phyloP scores from a whole-genome alignment of 768 basidiomycete genomes.

The Termitomyces heimii region DNA sequence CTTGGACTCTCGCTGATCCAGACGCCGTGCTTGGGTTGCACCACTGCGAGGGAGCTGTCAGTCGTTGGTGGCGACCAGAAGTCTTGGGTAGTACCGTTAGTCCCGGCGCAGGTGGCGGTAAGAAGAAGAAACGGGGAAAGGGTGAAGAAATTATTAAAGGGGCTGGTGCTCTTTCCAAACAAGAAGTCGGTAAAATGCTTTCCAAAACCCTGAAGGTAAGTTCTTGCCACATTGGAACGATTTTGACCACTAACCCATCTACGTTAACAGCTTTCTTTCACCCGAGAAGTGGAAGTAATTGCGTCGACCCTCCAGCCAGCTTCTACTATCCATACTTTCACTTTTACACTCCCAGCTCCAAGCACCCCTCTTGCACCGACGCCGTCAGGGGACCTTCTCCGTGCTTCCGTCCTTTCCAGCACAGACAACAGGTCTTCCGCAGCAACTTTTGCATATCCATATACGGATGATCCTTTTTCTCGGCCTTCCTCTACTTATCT shows the following conservation, averaged over 20 bases:
- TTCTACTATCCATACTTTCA: slow-evolving; percentile 88
- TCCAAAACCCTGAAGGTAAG: slow-evolving; percentile 85
- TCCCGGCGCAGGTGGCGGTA: slow-evolving; percentile 76
- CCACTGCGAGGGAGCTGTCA: slow-evolving; percentile 81
- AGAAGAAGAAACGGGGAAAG: slow-evolving; percentile 66
- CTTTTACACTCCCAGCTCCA: slow-evolving; percentile 77
- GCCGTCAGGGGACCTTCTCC: slow-evolving; percentile 64
- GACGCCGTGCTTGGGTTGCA: slow-evolving; percentile 77
- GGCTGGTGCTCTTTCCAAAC: slow-evolving; percentile 75
- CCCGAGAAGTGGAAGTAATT: slow-evolving; percentile 90
- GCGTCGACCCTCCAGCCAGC: slow-evolving; percentile 93
- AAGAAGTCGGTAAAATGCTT: slow-evolving; percentile 86
- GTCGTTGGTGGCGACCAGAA: slow-evolving; percentile 88
- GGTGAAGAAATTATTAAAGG: slow-evolving; percentile 65
- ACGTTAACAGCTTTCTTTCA: slow-evolving; percentile 68
- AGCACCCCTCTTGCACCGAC: slow-evolving; percentile 73
- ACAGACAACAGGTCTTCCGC: slow-evolving; percentile 61
- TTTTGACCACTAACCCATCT: not conserved
- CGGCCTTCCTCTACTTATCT: slow-evolving; percentile 78
- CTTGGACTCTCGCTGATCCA: slow-evolving; percentile 85
- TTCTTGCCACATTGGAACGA: slow-evolving; percentile 3
- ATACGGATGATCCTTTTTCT: slow-evolving; percentile 71
- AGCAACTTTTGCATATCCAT: slow-evolving; percentile 69
- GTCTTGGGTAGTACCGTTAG: slow-evolving; percentile 85
- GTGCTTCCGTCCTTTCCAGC: slow-evolving; percentile 66